Evolutionary conservation across 139 green algal species (phyloP).

Genomic region (Coccomyxa sp.): DNA sequence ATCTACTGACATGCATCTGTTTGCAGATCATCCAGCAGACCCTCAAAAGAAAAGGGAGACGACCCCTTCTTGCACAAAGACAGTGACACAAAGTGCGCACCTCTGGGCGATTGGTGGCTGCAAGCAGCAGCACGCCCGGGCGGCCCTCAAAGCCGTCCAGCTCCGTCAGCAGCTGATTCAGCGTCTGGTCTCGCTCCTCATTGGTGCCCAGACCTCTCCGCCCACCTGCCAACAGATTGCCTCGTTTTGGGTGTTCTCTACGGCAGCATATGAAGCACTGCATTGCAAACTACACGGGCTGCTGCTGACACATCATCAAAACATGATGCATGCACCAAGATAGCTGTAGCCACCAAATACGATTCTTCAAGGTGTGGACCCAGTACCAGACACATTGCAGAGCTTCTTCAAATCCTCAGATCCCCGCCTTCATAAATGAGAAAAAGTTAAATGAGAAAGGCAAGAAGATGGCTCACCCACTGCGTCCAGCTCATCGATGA

Average conservation of each 20-base stretch:
- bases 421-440: too few relatives aligned
- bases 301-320: too few relatives aligned
- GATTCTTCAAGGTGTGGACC: too few relatives aligned
- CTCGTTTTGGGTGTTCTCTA: neutral
- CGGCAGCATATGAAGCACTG: neutral
- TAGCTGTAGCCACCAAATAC: too few relatives aligned
- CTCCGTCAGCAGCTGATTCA: conserved; percentile 94
- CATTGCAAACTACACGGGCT: neutral
- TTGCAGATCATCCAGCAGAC: too few relatives aligned
- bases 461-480: conserved; percentile 44
- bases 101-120: conserved; percentile 86
- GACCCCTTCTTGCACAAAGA: too few relatives aligned
- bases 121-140: conserved; percentile 75
- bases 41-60: too few relatives aligned
- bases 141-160: conserved; percentile 84
- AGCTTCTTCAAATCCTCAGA: too few relatives aligned
- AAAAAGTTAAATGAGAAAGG: too few relatives aligned
- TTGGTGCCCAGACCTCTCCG: conserved; percentile 82
- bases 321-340: too few relatives aligned
- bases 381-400: too few relatives aligned
- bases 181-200: conserved; percentile 91
- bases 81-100: conserved; percentile 15
- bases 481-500: conserved; percentile 98
- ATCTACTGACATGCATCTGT: too few relatives aligned
- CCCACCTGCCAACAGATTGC: conserved; percentile 28